These are phyloP conservation scores for Globisporangium paddicum DNA, from an alignment of 352 stramenopile genomes.

Conservation along the genomic window DNA sequence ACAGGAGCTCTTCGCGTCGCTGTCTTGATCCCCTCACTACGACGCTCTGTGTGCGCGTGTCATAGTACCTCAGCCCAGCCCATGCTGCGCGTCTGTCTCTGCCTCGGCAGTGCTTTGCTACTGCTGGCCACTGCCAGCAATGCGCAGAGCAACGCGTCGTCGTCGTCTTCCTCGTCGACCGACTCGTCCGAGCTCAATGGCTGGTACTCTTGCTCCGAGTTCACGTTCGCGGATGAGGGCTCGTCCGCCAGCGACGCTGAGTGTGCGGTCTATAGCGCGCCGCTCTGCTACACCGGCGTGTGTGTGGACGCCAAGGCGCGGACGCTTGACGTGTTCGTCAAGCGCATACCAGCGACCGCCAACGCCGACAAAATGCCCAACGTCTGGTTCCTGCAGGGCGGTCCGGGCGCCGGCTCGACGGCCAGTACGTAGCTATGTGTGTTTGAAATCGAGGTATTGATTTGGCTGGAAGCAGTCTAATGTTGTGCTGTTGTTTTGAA, in stretches of 20 bases:
- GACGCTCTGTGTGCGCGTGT: too few species aligned
- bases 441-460: background rate
- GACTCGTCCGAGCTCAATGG: background rate
- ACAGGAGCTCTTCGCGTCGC: background rate
- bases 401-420: slow-evolving; percentile 29
- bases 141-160: background rate
- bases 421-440: slow-evolving; percentile 18
- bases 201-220: background rate
- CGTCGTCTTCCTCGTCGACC: background rate
- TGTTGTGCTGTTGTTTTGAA: background rate
- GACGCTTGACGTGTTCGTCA: slow-evolving; percentile 23
- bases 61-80: too few species aligned
- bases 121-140: background rate
- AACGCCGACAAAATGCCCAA: slow-evolving; percentile 21
- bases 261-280: slow-evolving; percentile 14
- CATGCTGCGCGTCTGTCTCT: background rate
- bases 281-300: slow-evolving; percentile 18
- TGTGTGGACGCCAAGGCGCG: slow-evolving; percentile 11
- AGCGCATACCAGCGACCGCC: slow-evolving; percentile 22
- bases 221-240: background rate
- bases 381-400: slow-evolving; percentile 44
- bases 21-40: too few species aligned
- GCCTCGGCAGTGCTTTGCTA: background rate
- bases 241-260: background rate
- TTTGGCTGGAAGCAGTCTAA: background rate